Percentiles rank a stretch among this genome's conserved stretches.
These are phyloP conservation scores for Takakia lepidozioides DNA, from an alignment of 225 moss, liverwort and hornwort genomes.

Conservation along the genomic window DNA sequence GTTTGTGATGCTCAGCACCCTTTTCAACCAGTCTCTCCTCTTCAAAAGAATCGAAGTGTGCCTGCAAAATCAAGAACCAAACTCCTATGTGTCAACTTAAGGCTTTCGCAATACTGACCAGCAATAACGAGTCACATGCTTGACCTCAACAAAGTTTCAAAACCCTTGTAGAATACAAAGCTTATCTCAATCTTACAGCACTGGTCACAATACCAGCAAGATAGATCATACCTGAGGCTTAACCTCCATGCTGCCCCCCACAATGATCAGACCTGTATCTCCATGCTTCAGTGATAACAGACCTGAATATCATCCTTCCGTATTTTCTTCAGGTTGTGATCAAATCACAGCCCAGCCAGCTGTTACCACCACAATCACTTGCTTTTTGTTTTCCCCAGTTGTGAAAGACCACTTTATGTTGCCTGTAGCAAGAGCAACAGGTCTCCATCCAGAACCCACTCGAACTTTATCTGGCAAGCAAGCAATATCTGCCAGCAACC, in stretches of 20 bases:
- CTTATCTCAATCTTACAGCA: too few relatives aligned
- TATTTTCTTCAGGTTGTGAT: constrained; percentile 82
- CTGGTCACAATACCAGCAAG: too few relatives aligned
- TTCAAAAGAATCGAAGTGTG: constrained; percentile 77
- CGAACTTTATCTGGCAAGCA: constrained; percentile 78
- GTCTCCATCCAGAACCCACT: constrained; percentile 79
- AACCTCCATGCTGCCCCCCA: constrained; percentile 92
- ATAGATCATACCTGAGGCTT: constrained; percentile 68
- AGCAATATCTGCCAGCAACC: constrained; percentile 74
- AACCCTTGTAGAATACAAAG: too few relatives aligned
- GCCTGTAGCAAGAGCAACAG: constrained; percentile 80
- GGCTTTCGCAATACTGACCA: not conserved
- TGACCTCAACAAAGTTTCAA: too few relatives aligned
- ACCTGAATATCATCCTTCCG: constrained; percentile 91
- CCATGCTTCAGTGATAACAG: constrained; percentile 54
- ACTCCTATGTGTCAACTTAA: not conserved
- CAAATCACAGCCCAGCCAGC: constrained; percentile 93
- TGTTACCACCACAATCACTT: constrained; percentile 89
- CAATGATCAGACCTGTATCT: constrained; percentile 77
- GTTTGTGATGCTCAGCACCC: constrained; percentile 60
- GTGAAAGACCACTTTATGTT: constrained; percentile 41
- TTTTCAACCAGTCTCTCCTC: constrained; percentile 66
- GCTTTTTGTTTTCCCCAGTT: constrained; percentile 55
- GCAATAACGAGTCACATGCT: too few relatives aligned
- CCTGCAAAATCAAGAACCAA: constrained; percentile 21